Evolutionary conservation across 2,329 filamentous ascomycete species (phyloP).

Genomic region (Neopestalotiopsis sp.): DNA sequence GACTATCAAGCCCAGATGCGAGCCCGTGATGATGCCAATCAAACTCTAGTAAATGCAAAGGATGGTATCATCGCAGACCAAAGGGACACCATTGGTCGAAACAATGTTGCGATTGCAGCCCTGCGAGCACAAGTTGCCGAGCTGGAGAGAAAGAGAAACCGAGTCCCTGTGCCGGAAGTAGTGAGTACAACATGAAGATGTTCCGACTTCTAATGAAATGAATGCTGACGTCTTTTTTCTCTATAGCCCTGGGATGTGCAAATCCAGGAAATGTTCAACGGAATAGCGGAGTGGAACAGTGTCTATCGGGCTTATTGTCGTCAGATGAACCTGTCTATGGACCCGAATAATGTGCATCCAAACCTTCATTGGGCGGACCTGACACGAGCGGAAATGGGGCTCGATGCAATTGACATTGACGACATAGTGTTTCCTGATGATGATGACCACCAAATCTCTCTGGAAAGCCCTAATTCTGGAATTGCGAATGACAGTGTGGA

Average conservation of each 20-base stretch:
- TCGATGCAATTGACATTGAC: neutral
- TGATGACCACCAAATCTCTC: neutral
- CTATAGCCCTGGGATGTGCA: neutral
- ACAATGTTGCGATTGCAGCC: too few species aligned
- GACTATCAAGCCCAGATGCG: too few species aligned
- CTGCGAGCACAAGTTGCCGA: too few species aligned
- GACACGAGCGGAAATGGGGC: neutral
- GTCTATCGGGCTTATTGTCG: neutral
- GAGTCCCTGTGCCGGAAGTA: too few species aligned
- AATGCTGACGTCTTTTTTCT: neutral
- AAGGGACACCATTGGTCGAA: too few species aligned
- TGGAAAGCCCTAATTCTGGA: neutral
- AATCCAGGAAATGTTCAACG: neutral
- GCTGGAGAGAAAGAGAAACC: too few species aligned
- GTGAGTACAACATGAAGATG: too few species aligned
- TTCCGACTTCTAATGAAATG: neutral
- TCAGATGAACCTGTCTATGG: neutral
- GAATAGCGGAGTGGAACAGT: neutral
- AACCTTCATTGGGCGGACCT: neutral
- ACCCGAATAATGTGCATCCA: constrained; percentile 7
- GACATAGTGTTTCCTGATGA: neutral
- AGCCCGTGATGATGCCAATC: too few species aligned
- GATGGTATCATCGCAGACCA: too few species aligned
- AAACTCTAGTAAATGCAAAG: too few species aligned
- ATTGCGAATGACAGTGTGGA: neutral